Evolutionary conservation across 495 filamentous ascomycete genomes (phyloP).

Genomic region (Glarea lozoyensis): DNA sequence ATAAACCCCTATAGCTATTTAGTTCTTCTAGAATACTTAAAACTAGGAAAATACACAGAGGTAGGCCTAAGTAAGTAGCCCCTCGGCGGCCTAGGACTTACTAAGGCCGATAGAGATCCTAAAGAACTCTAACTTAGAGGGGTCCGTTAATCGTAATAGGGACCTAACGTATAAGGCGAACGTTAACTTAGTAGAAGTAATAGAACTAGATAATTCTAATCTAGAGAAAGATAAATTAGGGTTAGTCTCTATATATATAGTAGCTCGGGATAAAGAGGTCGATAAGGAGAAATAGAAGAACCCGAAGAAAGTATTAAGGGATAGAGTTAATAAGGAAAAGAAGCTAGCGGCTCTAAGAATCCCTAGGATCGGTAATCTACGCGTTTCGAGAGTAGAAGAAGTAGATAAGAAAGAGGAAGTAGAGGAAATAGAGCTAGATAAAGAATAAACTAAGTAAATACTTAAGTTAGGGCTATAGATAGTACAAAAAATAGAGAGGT

Average conservation of each 20-base stretch:
- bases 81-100: too few relatives aligned
- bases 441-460: background rate
- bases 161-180: background rate
- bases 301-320: background rate
- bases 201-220: background rate
- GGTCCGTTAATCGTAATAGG: background rate
- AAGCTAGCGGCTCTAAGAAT: background rate
- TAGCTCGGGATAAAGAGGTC: background rate
- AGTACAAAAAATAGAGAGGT: background rate
- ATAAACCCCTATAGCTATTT: too few relatives aligned
- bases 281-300: background rate
- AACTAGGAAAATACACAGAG: too few relatives aligned
- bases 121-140: background rate
- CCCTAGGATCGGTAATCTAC: background rate
- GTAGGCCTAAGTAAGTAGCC: too few relatives aligned
- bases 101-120: too few relatives aligned
- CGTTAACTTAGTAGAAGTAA: background rate
- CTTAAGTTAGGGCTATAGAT: background rate
- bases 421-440: slow-evolving; percentile 5
- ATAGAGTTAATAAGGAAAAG: background rate
- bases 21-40: too few relatives aligned
- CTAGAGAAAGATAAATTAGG: background rate
- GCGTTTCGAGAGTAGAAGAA: slow-evolving; percentile 6
- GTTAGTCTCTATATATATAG: background rate
- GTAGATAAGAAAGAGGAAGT: slow-evolving; percentile 13